phyloP scores from a whole-genome alignment of 1,284 basidiomycete genomes.

The Ceratobasidium sp. region DNA sequence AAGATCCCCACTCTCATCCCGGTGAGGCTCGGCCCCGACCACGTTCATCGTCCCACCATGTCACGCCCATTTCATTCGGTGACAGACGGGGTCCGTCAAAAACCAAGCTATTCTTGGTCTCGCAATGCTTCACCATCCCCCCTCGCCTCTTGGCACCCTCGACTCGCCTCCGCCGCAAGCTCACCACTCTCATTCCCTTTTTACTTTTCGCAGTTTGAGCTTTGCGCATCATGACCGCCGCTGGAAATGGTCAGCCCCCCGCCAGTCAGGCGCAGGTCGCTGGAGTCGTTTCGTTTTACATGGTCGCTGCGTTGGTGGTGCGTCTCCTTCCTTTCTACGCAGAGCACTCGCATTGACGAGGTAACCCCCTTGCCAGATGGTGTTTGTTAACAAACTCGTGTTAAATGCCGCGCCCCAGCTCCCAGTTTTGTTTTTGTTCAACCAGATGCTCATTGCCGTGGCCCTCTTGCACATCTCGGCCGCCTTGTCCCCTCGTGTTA shows the following conservation, averaged over 20 bases:
- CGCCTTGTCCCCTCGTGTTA: constrained; percentile 64
- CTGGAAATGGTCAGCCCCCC: constrained; percentile 12
- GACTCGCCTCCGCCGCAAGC: background rate
- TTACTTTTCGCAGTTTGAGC: background rate
- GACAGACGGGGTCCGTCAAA: background rate
- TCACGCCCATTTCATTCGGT: too few relatives aligned
- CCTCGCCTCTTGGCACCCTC: background rate
- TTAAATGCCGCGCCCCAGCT: constrained; percentile 74
- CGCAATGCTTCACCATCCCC: background rate
- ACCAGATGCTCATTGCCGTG: constrained; percentile 78
- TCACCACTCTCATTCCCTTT: background rate
- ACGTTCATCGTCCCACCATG: too few relatives aligned
- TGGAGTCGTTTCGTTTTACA: constrained; percentile 81
- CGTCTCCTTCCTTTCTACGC: constrained; percentile 54
- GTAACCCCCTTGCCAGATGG: constrained; percentile 14
- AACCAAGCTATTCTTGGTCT: background rate
- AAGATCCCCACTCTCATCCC: too few relatives aligned
- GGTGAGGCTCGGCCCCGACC: too few relatives aligned
- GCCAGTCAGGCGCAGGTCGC: constrained; percentile 64
- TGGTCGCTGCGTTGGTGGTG: constrained; percentile 78
- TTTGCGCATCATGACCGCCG: constrained; percentile 12
- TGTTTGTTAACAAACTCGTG: constrained; percentile 72
- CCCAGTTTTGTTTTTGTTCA: constrained; percentile 76
- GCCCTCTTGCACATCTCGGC: constrained; percentile 67
- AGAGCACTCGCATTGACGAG: constrained; percentile 8